Percentiles rank a stretch among this genome's conserved stretches.
Evolutionary conservation across 495 filamentous ascomycete genomes (phyloP).

Genomic region (Lentithecium fluviatile): DNA sequence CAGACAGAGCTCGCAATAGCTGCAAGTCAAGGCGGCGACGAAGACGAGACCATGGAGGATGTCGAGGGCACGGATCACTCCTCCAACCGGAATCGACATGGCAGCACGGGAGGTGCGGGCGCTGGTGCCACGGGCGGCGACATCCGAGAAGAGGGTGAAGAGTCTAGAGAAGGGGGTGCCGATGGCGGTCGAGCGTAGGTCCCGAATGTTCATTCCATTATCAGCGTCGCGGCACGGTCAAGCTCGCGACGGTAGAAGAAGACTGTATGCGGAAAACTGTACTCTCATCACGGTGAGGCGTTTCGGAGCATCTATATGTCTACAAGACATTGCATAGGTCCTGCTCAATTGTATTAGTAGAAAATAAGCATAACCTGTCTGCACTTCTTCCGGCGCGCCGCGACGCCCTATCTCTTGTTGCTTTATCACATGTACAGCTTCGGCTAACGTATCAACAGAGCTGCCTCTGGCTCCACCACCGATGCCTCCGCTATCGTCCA

Average conservation of each 20-base stretch:
- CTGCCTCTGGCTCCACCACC: conserved; percentile 38
- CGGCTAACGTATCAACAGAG: conserved; percentile 28
- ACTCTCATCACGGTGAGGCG: conserved; percentile 23
- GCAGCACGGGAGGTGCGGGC: conserved; percentile 71
- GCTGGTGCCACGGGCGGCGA: conserved; percentile 85
- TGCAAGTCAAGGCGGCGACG: conserved; percentile 53
- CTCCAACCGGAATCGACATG: conserved; percentile 57
- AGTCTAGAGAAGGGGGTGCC: conserved; percentile 83
- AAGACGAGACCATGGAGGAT: conserved; percentile 84
- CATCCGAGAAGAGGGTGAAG: conserved; percentile 83
- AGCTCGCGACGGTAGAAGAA: neutral
- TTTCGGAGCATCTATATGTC: conserved; percentile 1
- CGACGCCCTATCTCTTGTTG: conserved; percentile 38
- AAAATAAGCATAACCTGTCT: conserved; percentile 18
- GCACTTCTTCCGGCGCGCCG: conserved; percentile 30
- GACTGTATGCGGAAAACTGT: neutral
- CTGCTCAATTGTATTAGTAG: conserved; percentile 24
- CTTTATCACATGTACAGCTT: neutral
- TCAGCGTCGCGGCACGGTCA: conserved; percentile 31
- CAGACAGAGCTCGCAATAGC: conserved; percentile 69
- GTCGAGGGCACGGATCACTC: conserved; percentile 64
- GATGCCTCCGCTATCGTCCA: conserved; percentile 69
- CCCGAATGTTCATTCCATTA: conserved; percentile 8
- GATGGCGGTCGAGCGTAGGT: conserved; percentile 99
- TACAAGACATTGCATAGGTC: neutral